Evolutionary conservation across 495 filamentous ascomycete species (phyloP).

Genomic region (Durotheca rogersii): DNA sequence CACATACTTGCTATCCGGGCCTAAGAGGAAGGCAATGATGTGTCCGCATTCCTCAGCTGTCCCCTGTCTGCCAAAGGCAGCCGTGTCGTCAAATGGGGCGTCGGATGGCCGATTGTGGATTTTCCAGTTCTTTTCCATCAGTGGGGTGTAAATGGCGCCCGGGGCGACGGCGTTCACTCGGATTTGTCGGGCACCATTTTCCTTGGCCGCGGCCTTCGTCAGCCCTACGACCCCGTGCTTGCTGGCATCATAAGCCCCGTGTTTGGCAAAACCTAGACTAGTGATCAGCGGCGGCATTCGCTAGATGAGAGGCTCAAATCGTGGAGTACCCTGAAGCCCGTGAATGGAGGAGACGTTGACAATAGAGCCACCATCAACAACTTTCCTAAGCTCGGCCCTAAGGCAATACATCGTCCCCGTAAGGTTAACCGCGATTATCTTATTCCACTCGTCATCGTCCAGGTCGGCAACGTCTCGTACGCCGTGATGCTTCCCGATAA

Average conservation of each 20-base stretch:
- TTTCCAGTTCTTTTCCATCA: slow-evolving; percentile 45
- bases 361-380: slow-evolving; percentile 50
- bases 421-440: slow-evolving; percentile 56
- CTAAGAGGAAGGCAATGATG: slow-evolving; percentile 55
- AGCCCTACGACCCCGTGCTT: slow-evolving; percentile 62
- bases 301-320: neutral
- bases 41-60: slow-evolving; percentile 45
- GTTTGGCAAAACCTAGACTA: slow-evolving; percentile 39
- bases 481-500: slow-evolving; percentile 38
- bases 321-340: slow-evolving; percentile 50
- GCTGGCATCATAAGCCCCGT: slow-evolving; percentile 56
- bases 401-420: slow-evolving; percentile 60
- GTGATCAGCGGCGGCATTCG: slow-evolving; percentile 9
- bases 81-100: slow-evolving; percentile 40
- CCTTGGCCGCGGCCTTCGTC: slow-evolving; percentile 58
- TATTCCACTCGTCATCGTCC: slow-evolving; percentile 53
- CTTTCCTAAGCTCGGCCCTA: slow-evolving; percentile 53
- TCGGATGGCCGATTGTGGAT: slow-evolving; percentile 35
- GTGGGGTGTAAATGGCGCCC: slow-evolving; percentile 58
- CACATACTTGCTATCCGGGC: slow-evolving; percentile 56
- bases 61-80: slow-evolving; percentile 37
- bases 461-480: slow-evolving; percentile 35
- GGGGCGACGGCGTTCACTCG: slow-evolving; percentile 61
- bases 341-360: slow-evolving; percentile 61
- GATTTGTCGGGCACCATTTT: slow-evolving; percentile 54